Evolutionary conservation across 495 filamentous ascomycete genomes (phyloP).

Genomic region (Hypoxylon perforatum): DNA sequence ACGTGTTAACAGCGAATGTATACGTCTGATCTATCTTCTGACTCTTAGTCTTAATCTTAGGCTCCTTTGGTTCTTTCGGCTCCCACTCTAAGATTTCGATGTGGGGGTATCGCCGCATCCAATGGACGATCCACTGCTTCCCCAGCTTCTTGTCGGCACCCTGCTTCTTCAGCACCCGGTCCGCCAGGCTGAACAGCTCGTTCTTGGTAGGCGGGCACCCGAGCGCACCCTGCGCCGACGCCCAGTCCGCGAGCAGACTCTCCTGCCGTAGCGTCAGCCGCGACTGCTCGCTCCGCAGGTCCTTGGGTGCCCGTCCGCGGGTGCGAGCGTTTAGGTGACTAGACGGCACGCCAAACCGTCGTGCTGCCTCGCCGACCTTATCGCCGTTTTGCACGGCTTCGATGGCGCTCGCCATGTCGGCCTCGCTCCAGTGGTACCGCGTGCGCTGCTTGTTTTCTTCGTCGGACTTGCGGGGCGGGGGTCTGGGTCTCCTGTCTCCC

Average conservation of each 20-base stretch:
- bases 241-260: conserved; percentile 32
- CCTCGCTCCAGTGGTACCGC: conserved; percentile 16
- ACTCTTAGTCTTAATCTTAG: too few species aligned
- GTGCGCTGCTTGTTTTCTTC: conserved; percentile 11
- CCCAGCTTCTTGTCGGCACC: conserved; percentile 18
- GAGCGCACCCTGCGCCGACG: conserved; percentile 22
- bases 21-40: too few species aligned
- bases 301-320: conserved; percentile 2
- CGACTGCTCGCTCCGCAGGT: conserved; percentile 23
- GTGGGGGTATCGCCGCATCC: conserved; percentile 34
- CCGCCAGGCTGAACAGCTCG: conserved; percentile 25
- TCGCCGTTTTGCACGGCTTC: conserved; percentile 15
- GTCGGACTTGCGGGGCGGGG: conserved; percentile 18
- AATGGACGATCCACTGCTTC: conserved; percentile 38
- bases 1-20: too few species aligned
- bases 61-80: conserved; percentile 8
- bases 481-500: conserved; percentile 8
- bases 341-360: conserved; percentile 24
- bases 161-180: conserved; percentile 25
- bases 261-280: conserved; percentile 31
- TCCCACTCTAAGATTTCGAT: conserved; percentile 33
- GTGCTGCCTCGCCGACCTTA: conserved; percentile 7
- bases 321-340: conserved; percentile 18
- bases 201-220: conserved; percentile 31
- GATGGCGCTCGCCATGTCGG: conserved; percentile 18